phyloP scores from a whole-genome alignment of 225 moss, liverwort and hornwort species.

The Physcomitrellopsis africana region DNA sequence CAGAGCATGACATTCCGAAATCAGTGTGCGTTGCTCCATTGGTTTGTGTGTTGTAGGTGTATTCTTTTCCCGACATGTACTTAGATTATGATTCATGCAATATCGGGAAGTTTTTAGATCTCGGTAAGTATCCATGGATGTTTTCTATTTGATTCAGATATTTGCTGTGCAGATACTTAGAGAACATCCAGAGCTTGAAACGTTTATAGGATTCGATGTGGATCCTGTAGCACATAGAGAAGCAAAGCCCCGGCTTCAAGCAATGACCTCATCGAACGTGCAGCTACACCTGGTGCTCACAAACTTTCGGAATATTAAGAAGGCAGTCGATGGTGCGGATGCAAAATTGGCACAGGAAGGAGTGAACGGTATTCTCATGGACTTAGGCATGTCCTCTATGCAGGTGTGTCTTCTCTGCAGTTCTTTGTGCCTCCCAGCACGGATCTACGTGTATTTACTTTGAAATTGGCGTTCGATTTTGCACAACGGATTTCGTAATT shows the following conservation, averaged over 20 bases:
- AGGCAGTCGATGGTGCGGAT: slow-evolving; percentile 52
- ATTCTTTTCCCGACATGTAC: no score
- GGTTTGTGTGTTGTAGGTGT: no score
- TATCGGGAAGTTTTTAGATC: background rate
- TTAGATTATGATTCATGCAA: no score
- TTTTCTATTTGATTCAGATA: background rate
- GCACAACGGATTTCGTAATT: background rate
- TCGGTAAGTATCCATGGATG: background rate
- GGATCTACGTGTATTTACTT: no score
- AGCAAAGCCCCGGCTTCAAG: slow-evolving; percentile 64
- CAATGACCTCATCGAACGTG: slow-evolving; percentile 32
- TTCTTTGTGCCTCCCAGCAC: no score
- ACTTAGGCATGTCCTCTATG: slow-evolving; percentile 99
- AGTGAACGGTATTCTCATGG: slow-evolving; percentile 95
- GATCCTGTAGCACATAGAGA: slow-evolving; percentile 87
- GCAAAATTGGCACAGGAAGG: slow-evolving; percentile 51
- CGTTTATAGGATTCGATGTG: slow-evolving; percentile 88
- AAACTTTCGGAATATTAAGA: slow-evolving; percentile 85
- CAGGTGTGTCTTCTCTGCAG: slow-evolving; percentile 50
- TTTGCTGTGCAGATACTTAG: slow-evolving; percentile 62
- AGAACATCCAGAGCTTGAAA: slow-evolving; percentile 80
- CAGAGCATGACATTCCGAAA: no score
- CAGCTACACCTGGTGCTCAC: slow-evolving; percentile 63
- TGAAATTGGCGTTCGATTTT: no score
- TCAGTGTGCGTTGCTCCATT: no score